A percentile compares a stretch with the other conserved stretches of the same genome.
Evolutionary conservation across 2,329 filamentous ascomycete genomes (phyloP).

Genomic region (Stagonosporopsis cucurbitacearum): DNA sequence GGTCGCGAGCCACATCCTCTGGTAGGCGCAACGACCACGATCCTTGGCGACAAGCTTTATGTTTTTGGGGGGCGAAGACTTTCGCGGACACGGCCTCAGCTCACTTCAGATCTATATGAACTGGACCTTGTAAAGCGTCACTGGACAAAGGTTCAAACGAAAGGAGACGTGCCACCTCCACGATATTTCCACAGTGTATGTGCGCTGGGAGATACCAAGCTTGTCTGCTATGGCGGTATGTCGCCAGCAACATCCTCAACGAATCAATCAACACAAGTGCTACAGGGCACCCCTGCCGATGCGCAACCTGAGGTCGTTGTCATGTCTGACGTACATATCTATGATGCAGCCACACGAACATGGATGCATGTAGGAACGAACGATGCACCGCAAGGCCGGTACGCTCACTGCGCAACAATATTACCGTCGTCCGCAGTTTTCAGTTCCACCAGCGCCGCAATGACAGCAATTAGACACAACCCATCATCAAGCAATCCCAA

Average conservation of each 20-base stretch:
- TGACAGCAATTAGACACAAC: constrained; percentile 90
- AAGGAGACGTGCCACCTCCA: constrained; percentile 85
- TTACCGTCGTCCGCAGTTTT: constrained; percentile 88
- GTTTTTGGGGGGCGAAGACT: constrained; percentile 92
- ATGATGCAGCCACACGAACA: constrained; percentile 78
- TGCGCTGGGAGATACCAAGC: constrained; percentile 88
- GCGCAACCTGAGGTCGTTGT: constrained; percentile 87
- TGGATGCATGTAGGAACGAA: constrained; percentile 86
- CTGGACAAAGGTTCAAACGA: constrained; percentile 88
- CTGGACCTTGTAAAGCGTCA: constrained; percentile 88
- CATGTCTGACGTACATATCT: constrained; percentile 98
- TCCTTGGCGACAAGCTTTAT: constrained; percentile 93
- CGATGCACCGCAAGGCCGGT: constrained; percentile 88
- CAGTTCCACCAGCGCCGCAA: constrained; percentile 79
- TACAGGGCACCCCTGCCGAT: constrained; percentile 57
- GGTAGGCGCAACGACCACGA: constrained; percentile 93
- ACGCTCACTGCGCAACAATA: constrained; percentile 95
- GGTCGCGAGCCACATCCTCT: constrained; percentile 89
- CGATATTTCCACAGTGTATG: constrained; percentile 98
- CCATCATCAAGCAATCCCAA: constrained; percentile 82
- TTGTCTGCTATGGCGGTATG: constrained; percentile 99
- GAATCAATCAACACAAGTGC: constrained; percentile 44
- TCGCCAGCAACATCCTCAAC: constrained; percentile 69
- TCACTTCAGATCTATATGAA: constrained; percentile 93
- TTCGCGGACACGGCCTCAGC: constrained; percentile 79